Base-by-base conservation (phyloP, 2,329 filamentous ascomycete species). In the Scytalidium lignicola region DNA sequence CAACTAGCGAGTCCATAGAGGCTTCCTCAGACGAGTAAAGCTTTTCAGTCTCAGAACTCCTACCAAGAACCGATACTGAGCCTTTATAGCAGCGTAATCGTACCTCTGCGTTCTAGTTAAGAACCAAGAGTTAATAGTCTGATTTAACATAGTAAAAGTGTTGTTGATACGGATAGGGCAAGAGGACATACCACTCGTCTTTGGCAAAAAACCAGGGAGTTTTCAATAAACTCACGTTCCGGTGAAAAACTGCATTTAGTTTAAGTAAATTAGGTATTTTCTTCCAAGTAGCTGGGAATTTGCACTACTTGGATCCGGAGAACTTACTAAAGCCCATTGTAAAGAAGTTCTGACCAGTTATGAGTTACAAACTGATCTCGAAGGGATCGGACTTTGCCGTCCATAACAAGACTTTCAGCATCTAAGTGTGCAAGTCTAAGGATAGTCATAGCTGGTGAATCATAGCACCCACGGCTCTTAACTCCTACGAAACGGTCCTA, bases 381-480 rank as follows among this genome's bases (percentile, higher is more conserved):
- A 46, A 88, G 75, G 54, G 80, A 75, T 57, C 84, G 81, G 50
- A 88, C 79, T 64, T 86, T 78, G 56, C 80, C 75, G 67, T 87
- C 84, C 66, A 88, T 72, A 51, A 83, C 80, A 39, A 88, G 75
- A 64, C 83, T 82, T 64, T 85, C 80, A 46, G 83, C 69, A 62
- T 85, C 80, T 83, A 65, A 57, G 53, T 67, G 64, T 32, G 64
- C 63, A 41, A 57, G 54, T 22, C 64, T 62, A 20, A 66, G 57
- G 49, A 58, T 61, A 47, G 62, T 62, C 29, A 64, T 51, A 45
- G 59, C 62, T 19, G 60, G 59, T 28, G 62, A 62, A 62, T 91
- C 88, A 74, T 91, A 91, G 75, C 87, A 91, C 60, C 88, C 88
- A 62, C 88, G 82, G 58, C 79, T 84, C 75, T 91, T 91, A 61